A percentile compares a stretch with the other conserved stretches of the same genome.
These are phyloP conservation scores for Monilinia laxa DNA, from an alignment of 2,329 filamentous ascomycete genomes.

Conservation along the genomic window DNA sequence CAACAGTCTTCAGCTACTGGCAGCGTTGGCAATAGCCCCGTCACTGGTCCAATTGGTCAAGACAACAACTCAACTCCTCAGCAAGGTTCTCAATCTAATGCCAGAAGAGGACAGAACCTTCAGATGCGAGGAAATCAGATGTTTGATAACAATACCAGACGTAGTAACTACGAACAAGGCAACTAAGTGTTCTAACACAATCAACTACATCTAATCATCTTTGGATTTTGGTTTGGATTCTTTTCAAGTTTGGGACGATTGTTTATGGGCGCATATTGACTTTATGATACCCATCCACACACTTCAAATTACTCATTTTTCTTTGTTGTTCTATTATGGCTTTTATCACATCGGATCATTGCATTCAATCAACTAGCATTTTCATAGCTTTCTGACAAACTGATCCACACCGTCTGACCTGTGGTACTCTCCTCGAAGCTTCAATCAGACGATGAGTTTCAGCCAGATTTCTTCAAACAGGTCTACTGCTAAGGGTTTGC, in stretches of 20 bases:
- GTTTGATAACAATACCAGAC: not conserved
- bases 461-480: not conserved
- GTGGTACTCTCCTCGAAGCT: slow-evolving; percentile 12
- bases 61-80: not conserved
- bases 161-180: slow-evolving; percentile 1
- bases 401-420: not conserved
- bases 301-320: not conserved
- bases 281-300: slow-evolving; percentile 16
- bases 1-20: not conserved
- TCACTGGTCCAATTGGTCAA: not conserved
- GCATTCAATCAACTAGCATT: not conserved
- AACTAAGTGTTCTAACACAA: not conserved
- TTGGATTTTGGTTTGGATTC: slow-evolving; percentile 7
- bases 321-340: not conserved
- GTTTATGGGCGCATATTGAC: not conserved
- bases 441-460: slow-evolving; percentile 4
- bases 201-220: not conserved
- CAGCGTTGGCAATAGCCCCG: slow-evolving; percentile 1
- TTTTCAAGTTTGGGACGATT: not conserved
- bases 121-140: slow-evolving; percentile 16
- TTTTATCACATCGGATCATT: slow-evolving; percentile 7
- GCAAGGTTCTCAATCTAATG: slow-evolving; percentile 10
- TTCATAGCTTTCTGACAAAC: not conserved
- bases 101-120: not conserved
- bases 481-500: not conserved